Conservation (phyloP, 257 asterid species). For the Nicotiana tabacum region DNA sequence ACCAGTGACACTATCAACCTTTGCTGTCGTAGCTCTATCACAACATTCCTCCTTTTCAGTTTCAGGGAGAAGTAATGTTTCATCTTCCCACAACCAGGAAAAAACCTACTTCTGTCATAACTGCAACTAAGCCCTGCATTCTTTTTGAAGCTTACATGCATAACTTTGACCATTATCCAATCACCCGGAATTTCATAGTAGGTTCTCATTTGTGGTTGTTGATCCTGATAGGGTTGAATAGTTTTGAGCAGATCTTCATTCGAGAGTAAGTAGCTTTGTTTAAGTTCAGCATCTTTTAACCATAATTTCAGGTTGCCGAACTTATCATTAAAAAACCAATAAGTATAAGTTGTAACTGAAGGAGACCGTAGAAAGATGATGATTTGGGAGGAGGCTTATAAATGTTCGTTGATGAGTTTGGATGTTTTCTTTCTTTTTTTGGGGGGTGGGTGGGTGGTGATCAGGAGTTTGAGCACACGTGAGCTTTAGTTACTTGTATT, state of each 20-base stretch:
- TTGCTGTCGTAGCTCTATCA: not conserved
- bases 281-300: not conserved
- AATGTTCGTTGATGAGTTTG: not conserved
- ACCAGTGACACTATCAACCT: not conserved
- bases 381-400: not conserved
- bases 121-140: not conserved
- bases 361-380: not conserved
- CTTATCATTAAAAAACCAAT: not conserved
- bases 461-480: not conserved
- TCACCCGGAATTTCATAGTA: not conserved
- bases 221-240: not conserved
- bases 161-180: not conserved
- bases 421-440: not conserved
- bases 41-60: not conserved
- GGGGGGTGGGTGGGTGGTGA: not conserved
- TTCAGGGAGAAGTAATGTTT: not conserved
- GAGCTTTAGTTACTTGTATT: not conserved
- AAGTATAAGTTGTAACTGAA: not conserved
- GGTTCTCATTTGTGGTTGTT: not conserved
- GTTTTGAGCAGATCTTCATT: not conserved
- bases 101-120: not conserved
- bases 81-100: not conserved
- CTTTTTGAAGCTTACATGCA: not conserved
- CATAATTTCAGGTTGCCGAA: not conserved
- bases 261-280: not conserved